Base-by-base conservation (phyloP, 805 yeast species). In the Alloascoidea hylecoeti region DNA sequence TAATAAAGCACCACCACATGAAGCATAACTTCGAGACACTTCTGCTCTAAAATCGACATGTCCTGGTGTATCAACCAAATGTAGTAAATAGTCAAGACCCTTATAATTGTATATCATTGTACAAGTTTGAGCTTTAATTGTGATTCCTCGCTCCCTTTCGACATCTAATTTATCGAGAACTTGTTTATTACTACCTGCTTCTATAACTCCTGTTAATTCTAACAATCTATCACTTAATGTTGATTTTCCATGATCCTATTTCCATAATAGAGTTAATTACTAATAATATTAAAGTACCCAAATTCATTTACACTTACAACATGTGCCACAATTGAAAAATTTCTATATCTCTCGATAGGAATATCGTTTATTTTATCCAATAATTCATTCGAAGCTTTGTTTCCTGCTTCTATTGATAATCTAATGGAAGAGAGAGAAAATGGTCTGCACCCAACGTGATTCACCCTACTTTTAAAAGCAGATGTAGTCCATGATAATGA, bases 51-150 rank as follows among this genome's bases (percentile, higher is more conserved):
- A 89, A 56, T 89, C 98, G 19, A 92, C 97, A 55, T 89, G 98
- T 0, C 98, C 98, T 0, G 98, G 98, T 0, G 97, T 89, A 56
- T 89, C 98, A 35, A 92, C 96, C 35, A 89, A 62, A 61, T 89
- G 96, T 35, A 89, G 60, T 39, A 92, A 57, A 52, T 84, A 92
- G 47, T 89, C 96, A 47, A 72, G 62, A 2, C 74, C 72, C 5
- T 72, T 63, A 45, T 74, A 65, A 27, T 67, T 66, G 55, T 86
- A 86, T 42, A 92, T 67, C 96, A 89, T 92, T 0, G 95, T 70
- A 49, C 95, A 89, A 0, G 97, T 92, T 52, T 92, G 97, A 0
- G 97, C 97, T 56, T 89, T 89, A 39, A 89, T 92, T 0, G 98
- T 89, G 49, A 89, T 89, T 2, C 98, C 98, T 49, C 98, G 64